Evolutionary conservation across 2,329 filamentous ascomycete genomes (phyloP).

Genomic region (Rutstroemia sp.): DNA sequence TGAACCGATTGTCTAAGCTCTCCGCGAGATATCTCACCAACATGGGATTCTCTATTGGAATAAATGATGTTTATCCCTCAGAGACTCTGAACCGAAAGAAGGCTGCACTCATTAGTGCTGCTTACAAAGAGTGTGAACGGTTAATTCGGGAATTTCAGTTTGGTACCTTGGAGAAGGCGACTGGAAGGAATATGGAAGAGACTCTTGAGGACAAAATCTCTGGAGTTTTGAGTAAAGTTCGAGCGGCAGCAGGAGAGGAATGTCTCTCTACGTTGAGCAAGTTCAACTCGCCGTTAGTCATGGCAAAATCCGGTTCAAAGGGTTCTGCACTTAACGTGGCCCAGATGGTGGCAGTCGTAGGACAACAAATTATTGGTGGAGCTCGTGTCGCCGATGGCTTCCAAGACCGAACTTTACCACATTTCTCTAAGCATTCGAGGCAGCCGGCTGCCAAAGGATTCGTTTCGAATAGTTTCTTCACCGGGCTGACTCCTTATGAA

Average conservation of each 20-base stretch:
- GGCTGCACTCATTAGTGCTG: slow-evolving; percentile 64
- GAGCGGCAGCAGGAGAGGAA: slow-evolving; percentile 82
- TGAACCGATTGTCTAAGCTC: slow-evolving; percentile 89
- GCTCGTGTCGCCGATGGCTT: slow-evolving; percentile 92
- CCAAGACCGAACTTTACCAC: slow-evolving; percentile 87
- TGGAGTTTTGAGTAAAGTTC: slow-evolving; percentile 84
- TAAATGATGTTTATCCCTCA: slow-evolving; percentile 87
- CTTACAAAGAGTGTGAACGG: slow-evolving; percentile 76
- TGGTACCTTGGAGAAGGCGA: slow-evolving; percentile 75
- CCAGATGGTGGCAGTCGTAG: slow-evolving; percentile 96
- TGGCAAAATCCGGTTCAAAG: slow-evolving; percentile 96
- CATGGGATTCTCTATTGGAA: slow-evolving; percentile 91
- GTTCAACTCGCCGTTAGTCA: slow-evolving; percentile 88
- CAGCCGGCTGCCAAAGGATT: slow-evolving; percentile 96
- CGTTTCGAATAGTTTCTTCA: slow-evolving; percentile 95
- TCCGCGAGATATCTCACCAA: slow-evolving; percentile 85
- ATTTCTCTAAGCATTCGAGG: slow-evolving; percentile 88
- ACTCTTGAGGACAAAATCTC: slow-evolving; percentile 88
- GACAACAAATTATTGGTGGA: slow-evolving; percentile 94
- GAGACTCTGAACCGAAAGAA: slow-evolving; percentile 64
- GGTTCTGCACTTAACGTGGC: slow-evolving; percentile 97
- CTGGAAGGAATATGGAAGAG: slow-evolving; percentile 85
- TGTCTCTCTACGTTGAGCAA: slow-evolving; percentile 86
- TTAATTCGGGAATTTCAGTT: slow-evolving; percentile 74
- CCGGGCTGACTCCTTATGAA: slow-evolving; percentile 80